phyloP scores from a whole-genome alignment of 306 rosid species.

The Neltuma alba region DNA sequence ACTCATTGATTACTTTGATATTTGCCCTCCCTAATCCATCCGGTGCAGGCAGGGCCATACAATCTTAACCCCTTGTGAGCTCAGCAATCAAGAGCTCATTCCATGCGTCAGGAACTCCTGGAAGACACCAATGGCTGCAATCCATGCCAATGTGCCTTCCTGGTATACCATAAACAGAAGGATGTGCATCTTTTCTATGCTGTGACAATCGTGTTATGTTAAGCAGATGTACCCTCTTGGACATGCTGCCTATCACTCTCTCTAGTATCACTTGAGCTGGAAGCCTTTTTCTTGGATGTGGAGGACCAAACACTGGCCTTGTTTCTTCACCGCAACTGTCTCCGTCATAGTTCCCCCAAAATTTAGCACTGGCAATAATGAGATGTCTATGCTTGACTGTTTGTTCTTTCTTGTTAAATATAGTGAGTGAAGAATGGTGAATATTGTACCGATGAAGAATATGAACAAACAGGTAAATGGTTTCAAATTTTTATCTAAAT shows the following conservation, averaged over 20 bases:
- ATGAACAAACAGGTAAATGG: background rate
- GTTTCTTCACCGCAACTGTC: constrained; percentile 24
- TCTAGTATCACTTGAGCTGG: constrained; percentile 10
- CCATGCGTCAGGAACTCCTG: constrained; percentile 51
- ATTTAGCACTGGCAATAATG: constrained; percentile 12
- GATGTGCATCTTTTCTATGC: constrained; percentile 31
- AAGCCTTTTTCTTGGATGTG: background rate
- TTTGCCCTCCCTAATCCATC: background rate
- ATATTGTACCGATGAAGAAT: background rate
- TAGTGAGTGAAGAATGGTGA: background rate
- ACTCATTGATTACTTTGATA: background rate
- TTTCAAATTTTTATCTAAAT: background rate
- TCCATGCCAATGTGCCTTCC: constrained; percentile 6
- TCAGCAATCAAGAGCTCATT: constrained; percentile 35
- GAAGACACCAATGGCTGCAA: constrained; percentile 47
- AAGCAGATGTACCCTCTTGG: constrained; percentile 1
- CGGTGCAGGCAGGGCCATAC: background rate
- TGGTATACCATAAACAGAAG: constrained; percentile 8
- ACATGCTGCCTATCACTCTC: constrained; percentile 1
- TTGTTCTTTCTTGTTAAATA: background rate
- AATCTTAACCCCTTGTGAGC: constrained; percentile 13
- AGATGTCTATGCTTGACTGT: background rate
- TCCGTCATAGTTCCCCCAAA: constrained; percentile 37
- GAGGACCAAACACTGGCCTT: background rate
- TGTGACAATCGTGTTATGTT: constrained; percentile 13